Conservation (phyloP, 805 yeast species). For the Wickerhamomyces sydowiorum region DNA sequence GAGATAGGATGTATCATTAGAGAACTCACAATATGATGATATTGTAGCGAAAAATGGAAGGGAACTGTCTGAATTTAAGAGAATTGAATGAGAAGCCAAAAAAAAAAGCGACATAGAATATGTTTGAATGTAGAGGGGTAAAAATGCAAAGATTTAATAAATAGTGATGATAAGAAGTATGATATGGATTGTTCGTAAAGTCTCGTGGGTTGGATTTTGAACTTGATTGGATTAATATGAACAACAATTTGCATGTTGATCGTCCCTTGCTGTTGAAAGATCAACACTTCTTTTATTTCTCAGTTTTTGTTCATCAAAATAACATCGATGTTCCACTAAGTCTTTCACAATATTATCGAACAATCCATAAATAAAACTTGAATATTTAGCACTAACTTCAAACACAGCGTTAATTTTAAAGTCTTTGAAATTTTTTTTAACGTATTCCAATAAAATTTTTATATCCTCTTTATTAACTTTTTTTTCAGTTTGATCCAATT, state of each 20-base stretch:
- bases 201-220: not conserved
- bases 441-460: constrained; percentile 23
- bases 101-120: too few relatives aligned
- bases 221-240: constrained; percentile 10
- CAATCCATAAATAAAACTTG: constrained; percentile 30
- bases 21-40: too few relatives aligned
- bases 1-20: not conserved
- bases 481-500: constrained; percentile 31
- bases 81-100: too few relatives aligned
- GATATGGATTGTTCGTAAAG: not conserved
- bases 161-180: not conserved
- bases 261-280: constrained; percentile 19
- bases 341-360: constrained; percentile 34
- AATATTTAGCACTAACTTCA: constrained; percentile 42
- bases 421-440: constrained; percentile 23
- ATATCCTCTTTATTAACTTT: constrained; percentile 35
- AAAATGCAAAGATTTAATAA: not conserved
- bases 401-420: constrained; percentile 35
- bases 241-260: constrained; percentile 18
- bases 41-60: too few relatives aligned
- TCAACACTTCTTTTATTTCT: constrained; percentile 23
- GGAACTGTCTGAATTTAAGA: too few relatives aligned
- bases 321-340: constrained; percentile 33
- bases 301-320: constrained; percentile 25
- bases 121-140: not conserved